Percentiles rank a stretch among this genome's conserved stretches.
Evolutionary conservation across 768 basidiomycete genomes (phyloP).

Genomic region (Pleurotus salmoneostramineus): DNA sequence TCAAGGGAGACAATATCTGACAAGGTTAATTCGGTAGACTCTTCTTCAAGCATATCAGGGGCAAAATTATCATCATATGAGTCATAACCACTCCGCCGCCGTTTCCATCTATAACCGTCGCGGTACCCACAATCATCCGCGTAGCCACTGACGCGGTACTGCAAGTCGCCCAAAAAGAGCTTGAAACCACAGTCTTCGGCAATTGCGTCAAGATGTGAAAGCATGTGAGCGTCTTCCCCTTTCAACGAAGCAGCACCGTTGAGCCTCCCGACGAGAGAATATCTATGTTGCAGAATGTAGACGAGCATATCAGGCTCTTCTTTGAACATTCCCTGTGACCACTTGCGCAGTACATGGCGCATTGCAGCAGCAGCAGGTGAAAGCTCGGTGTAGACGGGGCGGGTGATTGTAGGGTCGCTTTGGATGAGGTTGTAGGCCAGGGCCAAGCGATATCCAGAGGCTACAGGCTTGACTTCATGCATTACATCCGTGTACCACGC

Average conservation of each 20-base stretch:
- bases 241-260: conserved; percentile 13
- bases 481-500: conserved; percentile 53
- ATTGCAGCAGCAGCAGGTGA: conserved; percentile 13
- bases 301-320: conserved; percentile 18
- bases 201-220: conserved; percentile 22
- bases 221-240: conserved; percentile 17
- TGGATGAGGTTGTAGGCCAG: conserved; percentile 51
- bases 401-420: conserved; percentile 22
- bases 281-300: conserved; percentile 31
- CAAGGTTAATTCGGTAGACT: conserved; percentile 15
- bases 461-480: conserved; percentile 46
- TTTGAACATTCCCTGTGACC: conserved; percentile 23
- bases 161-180: conserved; percentile 31
- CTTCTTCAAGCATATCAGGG: conserved; percentile 21
- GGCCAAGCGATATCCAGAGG: conserved; percentile 45
- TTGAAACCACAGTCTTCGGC: conserved; percentile 29
- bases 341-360: conserved; percentile 28
- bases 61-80: conserved; percentile 17
- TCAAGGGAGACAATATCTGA: conserved; percentile 27
- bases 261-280: conserved; percentile 21
- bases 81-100: conserved; percentile 11
- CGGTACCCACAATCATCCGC: conserved; percentile 16
- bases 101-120: conserved; percentile 7
- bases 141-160: conserved; percentile 19
- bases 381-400: no score